Evolutionary conservation across 257 asterid genomes (phyloP).

Genomic region (Solanum appendiculatum): DNA sequence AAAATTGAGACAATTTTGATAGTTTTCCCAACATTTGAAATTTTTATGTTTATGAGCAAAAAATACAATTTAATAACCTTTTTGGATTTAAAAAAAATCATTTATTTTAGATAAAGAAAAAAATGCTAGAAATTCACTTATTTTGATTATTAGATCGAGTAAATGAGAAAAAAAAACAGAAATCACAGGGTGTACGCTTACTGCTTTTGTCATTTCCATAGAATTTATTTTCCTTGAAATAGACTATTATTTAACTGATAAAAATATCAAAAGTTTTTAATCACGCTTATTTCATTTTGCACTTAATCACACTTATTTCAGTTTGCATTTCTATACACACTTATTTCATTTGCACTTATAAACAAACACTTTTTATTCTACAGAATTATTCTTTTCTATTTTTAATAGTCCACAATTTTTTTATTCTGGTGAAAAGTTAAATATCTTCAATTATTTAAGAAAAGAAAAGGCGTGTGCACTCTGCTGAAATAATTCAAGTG

Average conservation of each 20-base stretch:
- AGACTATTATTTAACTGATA: neutral
- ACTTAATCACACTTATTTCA: neutral
- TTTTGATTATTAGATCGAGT: neutral
- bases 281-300: neutral
- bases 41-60: no score
- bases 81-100: neutral
- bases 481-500: neutral
- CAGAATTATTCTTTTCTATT: neutral
- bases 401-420: neutral
- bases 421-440: neutral
- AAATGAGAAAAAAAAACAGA: accelerated
- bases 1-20: neutral
- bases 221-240: neutral
- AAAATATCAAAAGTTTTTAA: neutral
- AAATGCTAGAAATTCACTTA: no score
- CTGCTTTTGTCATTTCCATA: neutral
- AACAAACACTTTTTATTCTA: neutral
- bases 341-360: neutral
- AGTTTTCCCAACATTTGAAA: no score
- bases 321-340: neutral
- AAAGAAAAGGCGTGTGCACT: neutral
- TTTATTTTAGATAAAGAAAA: no score
- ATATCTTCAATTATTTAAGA: neutral
- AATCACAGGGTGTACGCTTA: neutral
- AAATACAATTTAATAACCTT: no score